A percentile compares a stretch with the other conserved stretches of the same genome.
phyloP scores from a whole-genome alignment of 2,329 filamentous ascomycete species.

The Hypoxylon sp. region DNA sequence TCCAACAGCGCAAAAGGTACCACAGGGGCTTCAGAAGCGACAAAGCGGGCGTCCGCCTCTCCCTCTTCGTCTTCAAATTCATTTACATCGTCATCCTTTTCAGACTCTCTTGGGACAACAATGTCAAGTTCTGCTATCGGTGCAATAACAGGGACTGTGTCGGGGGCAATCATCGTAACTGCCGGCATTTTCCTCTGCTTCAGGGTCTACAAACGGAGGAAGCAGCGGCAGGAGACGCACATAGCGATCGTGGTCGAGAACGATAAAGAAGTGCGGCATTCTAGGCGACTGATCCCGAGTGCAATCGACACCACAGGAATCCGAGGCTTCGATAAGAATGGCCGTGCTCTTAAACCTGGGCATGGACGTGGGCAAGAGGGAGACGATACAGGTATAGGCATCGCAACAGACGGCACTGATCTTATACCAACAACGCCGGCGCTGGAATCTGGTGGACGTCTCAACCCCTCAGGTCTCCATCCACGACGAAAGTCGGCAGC shows the following conservation, averaged over 20 bases:
- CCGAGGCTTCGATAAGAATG: constrained; percentile 4
- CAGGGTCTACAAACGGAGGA: constrained; percentile 46
- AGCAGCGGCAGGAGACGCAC: constrained; percentile 37
- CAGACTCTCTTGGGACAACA: constrained; percentile 13
- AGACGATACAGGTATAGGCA: constrained; percentile 21
- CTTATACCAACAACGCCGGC: constrained; percentile 48
- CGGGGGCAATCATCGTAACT: constrained; percentile 46
- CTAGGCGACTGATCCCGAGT: constrained; percentile 29
- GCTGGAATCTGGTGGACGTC: constrained; percentile 46
- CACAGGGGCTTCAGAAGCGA: constrained; percentile 1
- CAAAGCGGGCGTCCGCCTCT: not conserved
- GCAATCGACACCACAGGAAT: constrained; percentile 32
- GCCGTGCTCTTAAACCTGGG: constrained; percentile 1
- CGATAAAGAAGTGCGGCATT: constrained; percentile 1
- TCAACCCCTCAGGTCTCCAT: constrained; percentile 34
- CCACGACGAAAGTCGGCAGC: constrained; percentile 21
- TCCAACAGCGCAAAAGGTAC: not conserved
- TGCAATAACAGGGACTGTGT: constrained; percentile 49
- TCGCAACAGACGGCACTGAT: constrained; percentile 30
- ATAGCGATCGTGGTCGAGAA: constrained; percentile 33
- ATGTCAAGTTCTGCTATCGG: constrained; percentile 42
- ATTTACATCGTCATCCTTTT: constrained; percentile 1
- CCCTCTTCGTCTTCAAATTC: not conserved
- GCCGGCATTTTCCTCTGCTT: constrained; percentile 47
- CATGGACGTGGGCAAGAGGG: constrained; percentile 4